phyloP scores from a whole-genome alignment of 2,329 filamentous ascomycete genomes.

The Penicillium griseofulvum region DNA sequence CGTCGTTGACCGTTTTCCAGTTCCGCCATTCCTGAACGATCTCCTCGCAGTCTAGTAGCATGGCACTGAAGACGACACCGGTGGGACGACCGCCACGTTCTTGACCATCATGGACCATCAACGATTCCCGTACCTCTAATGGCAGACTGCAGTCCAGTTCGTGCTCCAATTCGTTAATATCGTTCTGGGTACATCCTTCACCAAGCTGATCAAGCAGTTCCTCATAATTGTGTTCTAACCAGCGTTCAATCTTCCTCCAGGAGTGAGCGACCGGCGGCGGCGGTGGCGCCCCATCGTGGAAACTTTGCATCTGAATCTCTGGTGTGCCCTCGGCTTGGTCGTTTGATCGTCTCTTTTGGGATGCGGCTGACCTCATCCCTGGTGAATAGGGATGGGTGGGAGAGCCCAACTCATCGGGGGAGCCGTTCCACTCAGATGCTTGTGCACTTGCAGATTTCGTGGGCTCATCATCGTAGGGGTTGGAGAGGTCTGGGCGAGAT shows the following conservation, averaged over 20 bases:
- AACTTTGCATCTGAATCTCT: constrained; percentile 95
- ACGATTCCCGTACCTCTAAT: constrained; percentile 86
- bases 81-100: constrained; percentile 89
- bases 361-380: constrained; percentile 76
- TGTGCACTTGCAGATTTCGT: constrained; percentile 57
- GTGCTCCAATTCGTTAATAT: constrained; percentile 95
- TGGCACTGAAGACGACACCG: constrained; percentile 87
- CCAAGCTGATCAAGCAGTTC: constrained; percentile 92
- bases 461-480: constrained; percentile 73
- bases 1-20: constrained; percentile 89
- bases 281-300: constrained; percentile 85
- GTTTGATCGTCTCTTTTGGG: constrained; percentile 58
- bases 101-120: constrained; percentile 92
- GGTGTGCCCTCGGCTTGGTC: constrained; percentile 67
- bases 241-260: constrained; percentile 90
- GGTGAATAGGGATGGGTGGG: constrained; percentile 79
- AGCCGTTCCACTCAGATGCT: constrained; percentile 61
- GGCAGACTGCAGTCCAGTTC: constrained; percentile 92
- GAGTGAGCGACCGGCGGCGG: constrained; percentile 84
- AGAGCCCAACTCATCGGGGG: constrained; percentile 54
- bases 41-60: constrained; percentile 97
- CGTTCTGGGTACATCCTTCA: constrained; percentile 88
- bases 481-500: constrained; percentile 79
- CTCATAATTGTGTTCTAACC: constrained; percentile 92
- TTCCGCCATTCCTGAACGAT: constrained; percentile 97